phyloP scores from a whole-genome alignment of 108 stramenopile genomes.

The Discostella pseudostelligera region DNA sequence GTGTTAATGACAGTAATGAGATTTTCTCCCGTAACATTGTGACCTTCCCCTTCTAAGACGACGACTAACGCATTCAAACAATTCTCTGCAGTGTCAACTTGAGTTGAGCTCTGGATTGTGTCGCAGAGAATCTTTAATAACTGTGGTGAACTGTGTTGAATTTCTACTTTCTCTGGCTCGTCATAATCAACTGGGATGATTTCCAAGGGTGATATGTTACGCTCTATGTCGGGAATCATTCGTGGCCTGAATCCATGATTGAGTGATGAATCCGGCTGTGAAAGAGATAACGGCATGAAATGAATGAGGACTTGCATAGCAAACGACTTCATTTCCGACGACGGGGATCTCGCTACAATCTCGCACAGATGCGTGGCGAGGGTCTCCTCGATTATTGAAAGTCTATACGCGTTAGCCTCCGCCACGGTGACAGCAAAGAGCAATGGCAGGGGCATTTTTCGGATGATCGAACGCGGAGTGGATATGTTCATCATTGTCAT shows the following conservation, averaged over 20 bases:
- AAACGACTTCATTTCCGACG: slow-evolving; percentile 53
- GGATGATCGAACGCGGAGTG: slow-evolving; percentile 46
- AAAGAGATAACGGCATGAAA: slow-evolving; percentile 59
- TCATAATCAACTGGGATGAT: slow-evolving; percentile 15
- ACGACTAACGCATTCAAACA: slow-evolving; percentile 63
- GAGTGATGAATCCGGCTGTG: slow-evolving; percentile 13
- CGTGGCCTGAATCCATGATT: slow-evolving; percentile 23
- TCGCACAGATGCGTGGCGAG: slow-evolving; percentile 59
- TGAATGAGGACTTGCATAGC: slow-evolving; percentile 72
- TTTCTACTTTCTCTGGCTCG: slow-evolving; percentile 1
- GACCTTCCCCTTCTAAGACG: slow-evolving; percentile 72
- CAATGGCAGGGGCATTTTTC: slow-evolving; percentile 60
- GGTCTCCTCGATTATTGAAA: slow-evolving; percentile 42
- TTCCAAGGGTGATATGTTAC: slow-evolving; percentile 19
- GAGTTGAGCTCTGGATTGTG: slow-evolving; percentile 47
- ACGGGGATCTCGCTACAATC: slow-evolving; percentile 52
- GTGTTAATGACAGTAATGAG: slow-evolving; percentile 59
- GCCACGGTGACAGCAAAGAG: slow-evolving; percentile 65
- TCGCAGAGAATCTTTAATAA: slow-evolving; percentile 70
- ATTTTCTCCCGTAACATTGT: slow-evolving; percentile 55
- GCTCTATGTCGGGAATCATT: slow-evolving; percentile 15
- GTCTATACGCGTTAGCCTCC: slow-evolving; percentile 68
- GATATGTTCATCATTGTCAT: slow-evolving; percentile 48
- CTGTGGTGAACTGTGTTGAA: slow-evolving; percentile 7
- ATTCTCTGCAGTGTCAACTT: slow-evolving; percentile 60